Evolutionary conservation across 202 grass and related monocot species (phyloP), one percentile per base, ranked within the genome.

Genomic region (Panicum virgatum): DNA sequence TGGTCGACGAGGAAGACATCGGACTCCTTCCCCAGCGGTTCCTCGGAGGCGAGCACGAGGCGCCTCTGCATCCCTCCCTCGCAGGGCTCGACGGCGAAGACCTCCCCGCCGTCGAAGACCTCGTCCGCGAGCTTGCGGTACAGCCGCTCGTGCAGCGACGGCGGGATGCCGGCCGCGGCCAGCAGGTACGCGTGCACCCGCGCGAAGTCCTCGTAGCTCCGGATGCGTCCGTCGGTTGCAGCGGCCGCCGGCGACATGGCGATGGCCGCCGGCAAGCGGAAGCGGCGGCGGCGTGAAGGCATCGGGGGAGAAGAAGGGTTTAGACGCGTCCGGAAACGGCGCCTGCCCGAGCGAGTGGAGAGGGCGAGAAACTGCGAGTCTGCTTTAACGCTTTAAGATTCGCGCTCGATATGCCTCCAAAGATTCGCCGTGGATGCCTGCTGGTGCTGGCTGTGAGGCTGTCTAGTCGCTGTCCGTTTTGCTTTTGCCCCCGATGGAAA

Each of bases 1-100:
- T 97, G 95, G 83, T 97, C 95, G 84, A 94, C 75, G 39, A 97
- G 90, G 86, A 97, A 97, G 71, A 94, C 52, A 30, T 97, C 90
- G 7, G 88, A 86, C 47, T 97, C 92, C 68, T 70, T 88, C 38
- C 30, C 14, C 0, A 98, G 81, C 16, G 84, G 51, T 15, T 23
- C 2, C 1, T 89, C 84, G 0, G 90, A 59, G 14, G 85, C 38
- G 8, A 93, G 84, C 0, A 94, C 47, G 50, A 98, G 92, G 43
- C 86, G 86, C 39, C 92, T 84, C 82, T 93, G 76, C 75, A 72
- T 85, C 48, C 88, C 90, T 1, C 10, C 90, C 43, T 93, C 84
- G 79, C 90, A 98, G 2, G 82, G 82, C 38, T 98, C 92, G 13
- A 98, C 69, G 50, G 86, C 66, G 80, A 98, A 98, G 39, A 72